phyloP scores from a whole-genome alignment of 2,329 filamentous ascomycete species.

The Fusarium sp. region DNA sequence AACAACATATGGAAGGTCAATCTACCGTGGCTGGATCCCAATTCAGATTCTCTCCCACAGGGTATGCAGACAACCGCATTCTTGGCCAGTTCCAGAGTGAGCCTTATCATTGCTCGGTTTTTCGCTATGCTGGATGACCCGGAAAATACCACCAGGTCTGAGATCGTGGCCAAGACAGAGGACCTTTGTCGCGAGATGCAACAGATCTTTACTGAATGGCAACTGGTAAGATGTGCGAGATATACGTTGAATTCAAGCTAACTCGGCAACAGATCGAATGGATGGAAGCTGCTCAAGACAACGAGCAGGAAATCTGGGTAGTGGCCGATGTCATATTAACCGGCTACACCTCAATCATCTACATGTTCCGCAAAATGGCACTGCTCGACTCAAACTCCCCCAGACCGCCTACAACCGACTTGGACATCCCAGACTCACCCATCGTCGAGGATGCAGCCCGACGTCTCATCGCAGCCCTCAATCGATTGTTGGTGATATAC shows the following conservation, averaged over 20 bases:
- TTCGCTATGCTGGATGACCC: slow-evolving; percentile 48
- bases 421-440: slow-evolving; percentile 49
- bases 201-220: slow-evolving; percentile 48
- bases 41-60: slow-evolving; percentile 35
- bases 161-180: slow-evolving; percentile 47
- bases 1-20: slow-evolving; percentile 51
- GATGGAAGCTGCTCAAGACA: slow-evolving; percentile 35
- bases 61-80: slow-evolving; percentile 47
- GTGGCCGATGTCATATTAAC: slow-evolving; percentile 49
- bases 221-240: slow-evolving; percentile 34
- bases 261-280: slow-evolving; percentile 40
- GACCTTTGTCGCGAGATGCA: slow-evolving; percentile 47
- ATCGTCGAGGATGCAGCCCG: slow-evolving; percentile 48
- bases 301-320: slow-evolving; percentile 46
- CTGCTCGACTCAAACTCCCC: slow-evolving; percentile 47
- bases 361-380: slow-evolving; percentile 52
- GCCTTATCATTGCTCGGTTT: slow-evolving; percentile 49
- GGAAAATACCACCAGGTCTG: slow-evolving; percentile 29
- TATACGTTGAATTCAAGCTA: neutral
- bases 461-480: slow-evolving; percentile 38
- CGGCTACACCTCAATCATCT: slow-evolving; percentile 51
- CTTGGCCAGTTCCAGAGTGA: slow-evolving; percentile 48
- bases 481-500: slow-evolving; percentile 35
- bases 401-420: slow-evolving; percentile 43
- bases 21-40: slow-evolving; percentile 49